Evolutionary conservation across 2,329 filamentous ascomycete species (phyloP), one percentile per base, ranked within the genome.

Genomic region (Diaporthe velutina): DNA sequence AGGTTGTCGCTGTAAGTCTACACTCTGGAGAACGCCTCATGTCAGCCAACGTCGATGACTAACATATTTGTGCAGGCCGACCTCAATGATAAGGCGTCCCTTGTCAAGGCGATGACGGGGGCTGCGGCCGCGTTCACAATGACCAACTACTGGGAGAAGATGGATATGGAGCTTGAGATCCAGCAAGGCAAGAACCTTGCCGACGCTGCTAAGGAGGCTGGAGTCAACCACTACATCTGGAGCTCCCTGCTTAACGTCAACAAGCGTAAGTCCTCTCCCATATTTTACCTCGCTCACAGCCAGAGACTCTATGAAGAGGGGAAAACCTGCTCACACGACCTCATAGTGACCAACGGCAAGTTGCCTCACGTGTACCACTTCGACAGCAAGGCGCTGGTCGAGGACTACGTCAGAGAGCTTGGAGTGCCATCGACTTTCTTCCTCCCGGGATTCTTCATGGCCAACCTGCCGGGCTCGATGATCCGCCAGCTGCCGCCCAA

Each of bases 311-410:
- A 5, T 15, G 28, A 25, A 38, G 9, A 13, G 5, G 38, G 35
- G 10, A 2, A 48, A 50, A 12, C 17, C 17, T n/a, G 33, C 71
- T 61, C 22, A 72, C 60, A 38, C n/a, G 15, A 7, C 4, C 6
- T 12, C 17, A 52, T 55, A 86, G 84, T 85, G 28, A 82, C 82
- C 60, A 83, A 84, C 10, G 85, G 85, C 71, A 80, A 79, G 22
- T 83, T 88, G 6, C 67, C 82, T 33, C 78, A 84, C 57, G 85
- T 88, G 40, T 81, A 85, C 75, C 87, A 89, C 76, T 92, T 92
- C 75, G 90, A 92, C 80, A 83, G 81, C 79, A 92, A 92, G 79
- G 89, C 89, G 28, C 82, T 86, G 17, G 85, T 89, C 0, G 89
- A 90, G 77, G 77, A 84, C n/a, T 90, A 92, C 78, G 87, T 90